A percentile compares a stretch with the other conserved stretches of the same genome.
These are phyloP conservation scores for Aspergillus ostianus DNA, from an alignment of 495 filamentous ascomycete genomes.

Conservation along the genomic window DNA sequence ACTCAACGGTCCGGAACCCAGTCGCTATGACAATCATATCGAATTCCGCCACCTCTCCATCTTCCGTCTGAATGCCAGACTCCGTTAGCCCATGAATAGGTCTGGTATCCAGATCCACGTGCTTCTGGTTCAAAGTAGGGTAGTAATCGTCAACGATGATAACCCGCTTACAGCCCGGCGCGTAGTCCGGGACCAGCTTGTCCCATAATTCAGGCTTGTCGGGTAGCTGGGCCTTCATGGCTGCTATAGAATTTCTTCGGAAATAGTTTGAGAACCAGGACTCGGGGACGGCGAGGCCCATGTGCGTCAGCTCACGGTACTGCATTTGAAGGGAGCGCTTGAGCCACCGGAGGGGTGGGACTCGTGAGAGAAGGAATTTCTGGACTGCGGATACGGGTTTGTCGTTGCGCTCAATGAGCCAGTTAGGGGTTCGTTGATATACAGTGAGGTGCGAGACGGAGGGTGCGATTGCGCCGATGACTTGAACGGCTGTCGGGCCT, in stretches of 20 bases:
- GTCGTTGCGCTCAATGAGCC: constrained; percentile 55
- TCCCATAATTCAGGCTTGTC: constrained; percentile 48
- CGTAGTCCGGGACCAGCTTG: constrained; percentile 49
- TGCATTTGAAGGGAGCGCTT: constrained; percentile 49
- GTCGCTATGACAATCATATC: constrained; percentile 56
- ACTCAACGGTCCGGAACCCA: constrained; percentile 54
- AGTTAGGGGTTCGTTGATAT: constrained; percentile 69
- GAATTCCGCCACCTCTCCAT: constrained; percentile 37
- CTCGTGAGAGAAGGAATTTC: constrained; percentile 36
- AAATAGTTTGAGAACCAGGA: constrained; percentile 34
- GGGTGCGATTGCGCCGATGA: constrained; percentile 62
- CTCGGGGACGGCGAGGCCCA: constrained; percentile 34
- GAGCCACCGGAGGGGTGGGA: constrained; percentile 45
- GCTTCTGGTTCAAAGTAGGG: constrained; percentile 38
- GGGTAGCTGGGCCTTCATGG: constrained; percentile 36
- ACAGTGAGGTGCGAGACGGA: constrained; percentile 55
- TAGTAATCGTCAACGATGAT: constrained; percentile 58
- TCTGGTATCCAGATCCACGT: constrained; percentile 51
- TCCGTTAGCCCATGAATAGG: constrained; percentile 41
- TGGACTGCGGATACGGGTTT: constrained; percentile 36
- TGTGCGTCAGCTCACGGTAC: constrained; percentile 43
- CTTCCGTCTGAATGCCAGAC: constrained; percentile 43
- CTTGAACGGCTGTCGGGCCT: constrained; percentile 71
- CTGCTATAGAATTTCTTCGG: constrained; percentile 23
- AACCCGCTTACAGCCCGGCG: constrained; percentile 54